A percentile compares a stretch with the other conserved stretches of the same genome.
Conservation (phyloP, 2,329 filamentous ascomycete species). For the Calonectria multiphialidica region DNA sequence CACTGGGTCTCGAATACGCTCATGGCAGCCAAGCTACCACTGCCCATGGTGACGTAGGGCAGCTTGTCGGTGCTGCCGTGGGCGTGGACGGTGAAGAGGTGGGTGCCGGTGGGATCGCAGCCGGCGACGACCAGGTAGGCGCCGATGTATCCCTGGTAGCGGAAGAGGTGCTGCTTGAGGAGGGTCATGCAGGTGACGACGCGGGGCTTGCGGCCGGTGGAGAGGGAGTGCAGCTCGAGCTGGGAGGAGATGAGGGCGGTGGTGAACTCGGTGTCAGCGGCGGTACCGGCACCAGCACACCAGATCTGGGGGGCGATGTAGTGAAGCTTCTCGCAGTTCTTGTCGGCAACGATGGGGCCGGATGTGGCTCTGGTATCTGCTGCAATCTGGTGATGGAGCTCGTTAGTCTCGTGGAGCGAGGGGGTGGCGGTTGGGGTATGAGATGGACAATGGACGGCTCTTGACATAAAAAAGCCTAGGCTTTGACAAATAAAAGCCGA, state of each 20-base stretch:
- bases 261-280: slow-evolving; percentile 98
- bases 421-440: slow-evolving; percentile 20
- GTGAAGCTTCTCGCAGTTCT: slow-evolving; percentile 99
- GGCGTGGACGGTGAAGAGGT: slow-evolving; percentile 98
- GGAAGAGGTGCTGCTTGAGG: slow-evolving; percentile 99
- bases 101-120: slow-evolving; percentile 93
- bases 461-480: background rate
- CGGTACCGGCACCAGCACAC: slow-evolving; percentile 98
- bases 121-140: slow-evolving; percentile 98
- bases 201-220: slow-evolving; percentile 94
- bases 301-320: slow-evolving; percentile 99
- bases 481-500: background rate
- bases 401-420: slow-evolving; percentile 29
- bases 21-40: slow-evolving; percentile 96
- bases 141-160: slow-evolving; percentile 96
- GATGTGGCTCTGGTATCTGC: slow-evolving; percentile 98
- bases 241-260: slow-evolving; percentile 98
- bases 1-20: slow-evolving; percentile 97
- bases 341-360: slow-evolving; percentile 98
- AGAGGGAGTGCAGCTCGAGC: slow-evolving; percentile 96
- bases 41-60: slow-evolving; percentile 99
- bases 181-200: slow-evolving; percentile 99
- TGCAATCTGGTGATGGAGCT: slow-evolving; percentile 76
- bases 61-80: slow-evolving; percentile 99
- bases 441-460: background rate